These are phyloP conservation scores for Thraustochytrium sp. DNA, from an alignment of 352 stramenopile genomes.

Conservation along the genomic window DNA sequence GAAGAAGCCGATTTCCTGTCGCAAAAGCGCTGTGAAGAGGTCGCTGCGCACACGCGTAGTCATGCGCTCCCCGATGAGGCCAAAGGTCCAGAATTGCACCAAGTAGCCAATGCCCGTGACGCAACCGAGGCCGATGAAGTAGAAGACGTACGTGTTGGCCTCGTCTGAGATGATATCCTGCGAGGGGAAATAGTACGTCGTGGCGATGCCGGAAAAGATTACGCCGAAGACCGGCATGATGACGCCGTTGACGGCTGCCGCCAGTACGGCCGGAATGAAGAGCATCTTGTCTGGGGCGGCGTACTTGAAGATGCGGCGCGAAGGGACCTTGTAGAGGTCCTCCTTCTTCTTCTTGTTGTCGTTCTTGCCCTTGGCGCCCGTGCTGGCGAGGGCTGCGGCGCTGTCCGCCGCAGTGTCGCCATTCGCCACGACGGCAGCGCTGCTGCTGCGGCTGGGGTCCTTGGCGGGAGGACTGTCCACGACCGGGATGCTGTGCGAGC, in stretches of 20 bases:
- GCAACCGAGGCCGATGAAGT: slow-evolving; percentile 23
- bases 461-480: no score
- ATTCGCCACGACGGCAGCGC: not conserved
- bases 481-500: not conserved
- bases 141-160: not conserved
- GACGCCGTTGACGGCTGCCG: slow-evolving; percentile 21
- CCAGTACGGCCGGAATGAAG: slow-evolving; percentile 7
- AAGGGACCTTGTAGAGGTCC: slow-evolving; percentile 41
- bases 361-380: not conserved
- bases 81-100: slow-evolving; percentile 31
- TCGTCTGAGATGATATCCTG: slow-evolving; percentile 1
- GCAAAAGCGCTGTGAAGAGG: slow-evolving; percentile 32
- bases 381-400: not conserved
- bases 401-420: not conserved
- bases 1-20: slow-evolving; percentile 46
- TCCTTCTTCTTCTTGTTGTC: slow-evolving; percentile 44
- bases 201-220: slow-evolving; percentile 37
- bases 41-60: slow-evolving; percentile 13
- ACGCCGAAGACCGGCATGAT: slow-evolving; percentile 42
- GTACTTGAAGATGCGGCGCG: slow-evolving; percentile 31
- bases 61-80: slow-evolving; percentile 44
- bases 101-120: slow-evolving; percentile 24
- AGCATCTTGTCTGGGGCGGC: not conserved
- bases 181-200: slow-evolving; percentile 40
- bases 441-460: not conserved